Percentiles rank a stretch among this genome's conserved stretches.
Conservation (phyloP, 75 land plant genomes). For the Sequoia sempervirens region DNA sequence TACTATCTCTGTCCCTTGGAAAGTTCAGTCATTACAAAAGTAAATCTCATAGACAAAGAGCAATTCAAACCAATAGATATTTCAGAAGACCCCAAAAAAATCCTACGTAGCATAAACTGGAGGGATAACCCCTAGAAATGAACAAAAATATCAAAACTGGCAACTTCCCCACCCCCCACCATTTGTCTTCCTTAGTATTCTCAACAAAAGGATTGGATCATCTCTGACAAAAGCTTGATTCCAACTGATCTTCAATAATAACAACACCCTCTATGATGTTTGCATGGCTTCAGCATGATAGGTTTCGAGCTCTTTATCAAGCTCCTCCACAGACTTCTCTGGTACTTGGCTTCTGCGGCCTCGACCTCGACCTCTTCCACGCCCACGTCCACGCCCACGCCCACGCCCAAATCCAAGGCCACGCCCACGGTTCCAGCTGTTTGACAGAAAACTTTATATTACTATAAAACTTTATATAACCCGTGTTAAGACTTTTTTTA, state of each 20-base stretch:
- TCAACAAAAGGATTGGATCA: not conserved
- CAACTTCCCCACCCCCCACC: not conserved
- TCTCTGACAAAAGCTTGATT: not conserved
- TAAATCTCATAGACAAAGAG: not conserved
- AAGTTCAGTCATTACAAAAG: not conserved
- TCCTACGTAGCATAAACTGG: not conserved
- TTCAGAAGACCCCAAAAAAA: not conserved
- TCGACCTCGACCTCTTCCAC: conserved; percentile 27
- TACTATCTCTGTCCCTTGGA: not conserved
- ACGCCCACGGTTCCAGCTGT: conserved; percentile 7
- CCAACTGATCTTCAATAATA: not conserved
- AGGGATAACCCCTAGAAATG: not conserved
- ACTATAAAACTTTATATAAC: not conserved
- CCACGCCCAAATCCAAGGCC: conserved; percentile 27
- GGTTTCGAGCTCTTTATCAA: conserved; percentile 31
- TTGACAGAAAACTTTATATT: not conserved
- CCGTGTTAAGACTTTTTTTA: not conserved
- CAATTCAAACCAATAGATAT: not conserved
- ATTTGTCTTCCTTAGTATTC: not conserved
- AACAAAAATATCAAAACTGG: not conserved
- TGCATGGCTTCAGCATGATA: conserved; percentile 42
- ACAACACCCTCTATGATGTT: conserved; percentile 11
- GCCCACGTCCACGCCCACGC: conserved; percentile 23
- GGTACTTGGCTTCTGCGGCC: not conserved
- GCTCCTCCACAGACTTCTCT: conserved; percentile 24